These are phyloP conservation scores for Aureobasidium namibiae DNA, from an alignment of 2,329 filamentous ascomycete genomes.

Conservation along the genomic window DNA sequence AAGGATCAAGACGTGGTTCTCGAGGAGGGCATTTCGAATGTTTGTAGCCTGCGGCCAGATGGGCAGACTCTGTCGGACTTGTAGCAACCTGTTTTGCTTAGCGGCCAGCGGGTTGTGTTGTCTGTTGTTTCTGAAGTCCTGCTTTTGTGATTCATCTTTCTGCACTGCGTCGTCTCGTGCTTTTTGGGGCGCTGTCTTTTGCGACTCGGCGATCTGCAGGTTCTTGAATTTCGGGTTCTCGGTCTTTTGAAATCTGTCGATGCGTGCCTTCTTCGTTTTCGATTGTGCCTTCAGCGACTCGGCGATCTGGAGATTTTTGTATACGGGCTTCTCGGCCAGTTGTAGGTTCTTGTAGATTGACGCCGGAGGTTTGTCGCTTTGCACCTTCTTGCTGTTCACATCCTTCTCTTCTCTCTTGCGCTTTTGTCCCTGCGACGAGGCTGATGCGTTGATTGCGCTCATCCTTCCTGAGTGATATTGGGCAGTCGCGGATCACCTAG, in stretches of 20 bases:
- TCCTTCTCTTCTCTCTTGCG: slow-evolving; percentile 11
- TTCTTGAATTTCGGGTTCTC: slow-evolving; percentile 7
- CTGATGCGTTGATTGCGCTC: not conserved
- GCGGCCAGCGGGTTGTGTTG: not conserved
- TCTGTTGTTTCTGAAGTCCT: not conserved
- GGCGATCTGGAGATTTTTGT: slow-evolving; percentile 6
- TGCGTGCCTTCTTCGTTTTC: not conserved
- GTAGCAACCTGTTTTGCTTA: not conserved
- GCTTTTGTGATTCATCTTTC: not conserved
- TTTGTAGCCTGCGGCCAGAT: slow-evolving; percentile 68
- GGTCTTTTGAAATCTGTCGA: not conserved
- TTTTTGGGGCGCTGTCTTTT: not conserved
- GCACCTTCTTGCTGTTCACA: not conserved
- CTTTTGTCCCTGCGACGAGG: slow-evolving; percentile 10
- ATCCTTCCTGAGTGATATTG: not conserved
- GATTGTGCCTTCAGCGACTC: not conserved
- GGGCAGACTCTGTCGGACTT: slow-evolving; percentile 51
- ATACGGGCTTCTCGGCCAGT: not conserved
- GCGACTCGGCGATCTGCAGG: slow-evolving; percentile 1
- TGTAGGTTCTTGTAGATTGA: slow-evolving; percentile 10
- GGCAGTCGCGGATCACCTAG: not conserved
- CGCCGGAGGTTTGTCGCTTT: not conserved
- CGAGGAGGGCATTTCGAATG: slow-evolving; percentile 56
- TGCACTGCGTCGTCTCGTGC: not conserved
- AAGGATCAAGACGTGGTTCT: slow-evolving; percentile 66